A percentile compares a stretch with the other conserved stretches of the same genome.
Conservation (phyloP, 2,329 filamentous ascomycete genomes). For the Paecilomyces sp. region DNA sequence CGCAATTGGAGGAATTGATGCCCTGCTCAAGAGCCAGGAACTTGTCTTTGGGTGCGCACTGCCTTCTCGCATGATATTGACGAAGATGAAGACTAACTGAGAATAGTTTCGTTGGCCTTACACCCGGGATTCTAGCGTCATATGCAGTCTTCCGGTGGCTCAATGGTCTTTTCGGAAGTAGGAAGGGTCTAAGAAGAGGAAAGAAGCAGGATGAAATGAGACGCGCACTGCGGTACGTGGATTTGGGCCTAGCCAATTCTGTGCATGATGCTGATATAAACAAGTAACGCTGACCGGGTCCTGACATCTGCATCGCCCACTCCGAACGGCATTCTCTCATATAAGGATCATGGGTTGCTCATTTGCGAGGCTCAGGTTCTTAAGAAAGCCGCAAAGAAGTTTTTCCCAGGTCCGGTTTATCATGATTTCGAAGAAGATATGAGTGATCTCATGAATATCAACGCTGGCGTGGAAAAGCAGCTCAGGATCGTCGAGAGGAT, state of each 20-base stretch:
- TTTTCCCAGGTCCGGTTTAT: constrained; percentile 68
- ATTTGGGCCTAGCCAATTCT: background rate
- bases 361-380: constrained; percentile 85
- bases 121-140: constrained; percentile 83
- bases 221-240: constrained; percentile 60
- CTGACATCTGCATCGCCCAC: constrained; percentile 62
- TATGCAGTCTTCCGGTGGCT: constrained; percentile 69
- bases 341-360: constrained; percentile 86
- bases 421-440: constrained; percentile 86
- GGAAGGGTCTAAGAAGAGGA: constrained; percentile 59
- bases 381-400: constrained; percentile 56
- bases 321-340: constrained; percentile 68
- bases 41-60: constrained; percentile 67
- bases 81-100: constrained; percentile 7
- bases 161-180: constrained; percentile 59
- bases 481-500: constrained; percentile 73
- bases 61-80: background rate
- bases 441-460: constrained; percentile 73
- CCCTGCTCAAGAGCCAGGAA: constrained; percentile 90
- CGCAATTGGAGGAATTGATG: constrained; percentile 91
- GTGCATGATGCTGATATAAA: background rate
- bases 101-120: constrained; percentile 77
- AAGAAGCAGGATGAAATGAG: constrained; percentile 63
- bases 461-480: constrained; percentile 69
- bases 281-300: constrained; percentile 73